Evolutionary conservation across 2,329 filamentous ascomycete species (phyloP).

Genomic region (Fusarium sororula): DNA sequence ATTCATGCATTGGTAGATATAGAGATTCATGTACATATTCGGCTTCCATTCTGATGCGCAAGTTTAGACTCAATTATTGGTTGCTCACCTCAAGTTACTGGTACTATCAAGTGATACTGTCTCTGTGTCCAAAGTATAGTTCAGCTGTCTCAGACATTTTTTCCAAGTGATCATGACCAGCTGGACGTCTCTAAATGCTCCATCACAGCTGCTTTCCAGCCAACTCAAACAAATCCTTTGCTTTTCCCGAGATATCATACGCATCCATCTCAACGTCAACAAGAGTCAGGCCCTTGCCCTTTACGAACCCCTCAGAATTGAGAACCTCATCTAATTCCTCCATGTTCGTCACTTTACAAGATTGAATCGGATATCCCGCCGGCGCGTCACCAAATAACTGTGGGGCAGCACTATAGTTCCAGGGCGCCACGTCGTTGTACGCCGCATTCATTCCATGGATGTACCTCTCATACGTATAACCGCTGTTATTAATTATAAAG

Average conservation of each 20-base stretch:
- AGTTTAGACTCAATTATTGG: too few relatives aligned
- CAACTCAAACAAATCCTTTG: not conserved
- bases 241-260: slow-evolving; percentile 3
- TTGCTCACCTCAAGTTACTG: not conserved
- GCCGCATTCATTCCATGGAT: slow-evolving; percentile 7
- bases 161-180: accelerated
- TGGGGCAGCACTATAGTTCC: slow-evolving; percentile 2
- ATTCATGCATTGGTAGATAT: not conserved
- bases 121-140: too few relatives aligned
- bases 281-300: not conserved
- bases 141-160: too few relatives aligned
- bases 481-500: slow-evolving; percentile 1
- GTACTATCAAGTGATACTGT: too few relatives aligned
- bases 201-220: not conserved
- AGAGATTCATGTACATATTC: not conserved
- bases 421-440: slow-evolving; percentile 11
- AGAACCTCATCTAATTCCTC: not conserved
- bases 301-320: not conserved
- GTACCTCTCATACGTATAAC: not conserved
- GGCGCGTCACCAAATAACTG: not conserved
- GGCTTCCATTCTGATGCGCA: accelerated
- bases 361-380: not conserved
- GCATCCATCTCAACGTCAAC: slow-evolving; percentile 12
- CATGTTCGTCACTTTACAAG: not conserved
- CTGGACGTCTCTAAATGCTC: not conserved